These are phyloP conservation scores for Fusarium musae DNA, from an alignment of 2,329 filamentous ascomycete genomes.

Conservation along the genomic window DNA sequence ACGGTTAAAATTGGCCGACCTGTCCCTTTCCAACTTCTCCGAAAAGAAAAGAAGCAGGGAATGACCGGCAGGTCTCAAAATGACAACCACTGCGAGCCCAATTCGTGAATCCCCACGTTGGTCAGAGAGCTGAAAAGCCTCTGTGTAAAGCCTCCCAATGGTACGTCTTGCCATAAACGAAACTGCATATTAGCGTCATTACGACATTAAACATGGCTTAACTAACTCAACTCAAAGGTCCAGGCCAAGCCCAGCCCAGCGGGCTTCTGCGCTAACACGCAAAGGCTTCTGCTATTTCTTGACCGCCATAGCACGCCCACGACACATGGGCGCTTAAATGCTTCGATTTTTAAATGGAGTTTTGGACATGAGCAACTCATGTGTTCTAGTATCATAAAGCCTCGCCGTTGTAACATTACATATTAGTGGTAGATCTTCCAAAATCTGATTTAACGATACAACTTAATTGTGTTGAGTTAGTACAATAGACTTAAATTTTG, in stretches of 20 bases:
- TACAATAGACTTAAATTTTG: not conserved
- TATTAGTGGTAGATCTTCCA: conserved; percentile 7
- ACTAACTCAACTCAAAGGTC: conserved; percentile 30
- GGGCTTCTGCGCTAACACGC: conserved; percentile 13
- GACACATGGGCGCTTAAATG: conserved; percentile 1
- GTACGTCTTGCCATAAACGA: not conserved
- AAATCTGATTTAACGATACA: conserved; percentile 1
- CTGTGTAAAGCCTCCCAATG: conserved; percentile 5
- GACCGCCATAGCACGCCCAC: conserved; percentile 17
- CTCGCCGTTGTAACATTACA: not conserved
- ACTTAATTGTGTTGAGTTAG: not conserved
- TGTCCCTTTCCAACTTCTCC: not conserved
- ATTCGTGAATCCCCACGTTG: conserved; percentile 3
- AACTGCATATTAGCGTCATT: conserved; percentile 12
- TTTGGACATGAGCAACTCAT: not conserved
- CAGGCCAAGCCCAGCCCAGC: conserved; percentile 24
- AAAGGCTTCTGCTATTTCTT: conserved; percentile 12
- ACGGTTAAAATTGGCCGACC: conserved; percentile 13
- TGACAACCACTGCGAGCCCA: conserved; percentile 13
- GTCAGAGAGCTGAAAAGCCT: conserved; percentile 11
- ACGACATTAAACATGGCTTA: conserved; percentile 14
- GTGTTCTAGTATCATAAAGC: not conserved
- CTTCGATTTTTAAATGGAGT: not conserved
- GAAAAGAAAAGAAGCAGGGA: not conserved
- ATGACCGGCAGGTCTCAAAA: conserved; percentile 6